Evolutionary conservation across 2,329 filamentous ascomycete species (phyloP), one percentile per base, ranked within the genome.

Genomic region (Colletotrichum godetiae): DNA sequence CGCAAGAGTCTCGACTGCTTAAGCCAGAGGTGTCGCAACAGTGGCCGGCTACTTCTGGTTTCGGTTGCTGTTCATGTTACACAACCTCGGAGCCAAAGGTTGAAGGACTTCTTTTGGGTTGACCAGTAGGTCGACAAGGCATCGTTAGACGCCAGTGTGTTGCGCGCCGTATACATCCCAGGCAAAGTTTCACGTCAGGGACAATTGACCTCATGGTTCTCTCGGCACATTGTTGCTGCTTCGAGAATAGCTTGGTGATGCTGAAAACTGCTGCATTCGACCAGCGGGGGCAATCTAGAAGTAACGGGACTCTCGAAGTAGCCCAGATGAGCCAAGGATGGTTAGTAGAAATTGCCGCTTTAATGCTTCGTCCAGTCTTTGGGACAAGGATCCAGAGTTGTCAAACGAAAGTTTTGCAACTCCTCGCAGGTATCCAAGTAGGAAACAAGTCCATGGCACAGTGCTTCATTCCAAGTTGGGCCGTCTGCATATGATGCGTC

Each of bases 371-470:
- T 52, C 53, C 58, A 46, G 42, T 70, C 29, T 72, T 68, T 57
- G 53, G 42, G 27, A 33, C 24, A n/a, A 53, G n/a, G 59, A 37
- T 33, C 15, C 49, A 59, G 33, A 53, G 33, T 49, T 11, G 55
- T 64, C 49, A 70, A 65, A 62, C 61, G 15, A 33, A 61, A 73
- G 71, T 67, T 61, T 73, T 72, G 67, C 71, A 67, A 52, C 57
- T 62, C 61, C 56, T 55, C 24, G 37, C 49, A 58, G 42, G 31
- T 55, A 71, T 12, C 33, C 24, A 53, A 42, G 7, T n/a, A 15
- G 57, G 57, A 29, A 35, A 35, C 42, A 46, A 22, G 12, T 53
- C 10, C 49, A 52, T 29, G 49, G 31, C 49, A 56, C 12, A 24
- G 37, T 33, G 6, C 19, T 55, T 31, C 15, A 22, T 59, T 64